phyloP scores from a whole-genome alignment of 2,329 filamentous ascomycete genomes.

The Thyridium curvatum region DNA sequence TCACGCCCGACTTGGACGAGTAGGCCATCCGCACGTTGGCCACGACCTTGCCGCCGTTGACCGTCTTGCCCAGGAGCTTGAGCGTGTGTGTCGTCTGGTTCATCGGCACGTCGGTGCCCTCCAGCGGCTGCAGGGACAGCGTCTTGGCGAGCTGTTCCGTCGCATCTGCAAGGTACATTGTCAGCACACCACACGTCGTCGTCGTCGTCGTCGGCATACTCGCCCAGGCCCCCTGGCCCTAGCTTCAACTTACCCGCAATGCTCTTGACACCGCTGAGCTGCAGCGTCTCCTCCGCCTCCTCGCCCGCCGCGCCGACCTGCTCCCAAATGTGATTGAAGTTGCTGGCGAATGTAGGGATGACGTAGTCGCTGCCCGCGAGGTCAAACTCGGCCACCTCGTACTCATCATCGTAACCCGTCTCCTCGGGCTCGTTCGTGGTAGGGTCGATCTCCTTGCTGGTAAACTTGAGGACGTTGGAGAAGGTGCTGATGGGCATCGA shows the following conservation, averaged over 20 bases:
- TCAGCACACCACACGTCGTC: slow-evolving; percentile 7
- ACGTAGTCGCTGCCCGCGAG: slow-evolving; percentile 90
- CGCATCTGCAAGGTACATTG: slow-evolving; percentile 56
- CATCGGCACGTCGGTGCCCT: slow-evolving; percentile 86
- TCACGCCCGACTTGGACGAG: slow-evolving; percentile 86
- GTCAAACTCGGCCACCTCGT: slow-evolving; percentile 91
- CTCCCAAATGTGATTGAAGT: slow-evolving; percentile 94
- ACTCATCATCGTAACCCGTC: slow-evolving; percentile 91
- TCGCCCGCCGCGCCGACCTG: slow-evolving; percentile 84
- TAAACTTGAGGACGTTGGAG: slow-evolving; percentile 92
- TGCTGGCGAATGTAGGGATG: slow-evolving; percentile 85
- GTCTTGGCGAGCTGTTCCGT: slow-evolving; percentile 84
- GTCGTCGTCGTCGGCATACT: neutral
- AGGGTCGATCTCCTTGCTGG: slow-evolving; percentile 95
- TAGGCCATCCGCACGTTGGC: slow-evolving; percentile 88
- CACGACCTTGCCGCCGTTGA: slow-evolving; percentile 83
- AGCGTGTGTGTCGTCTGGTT: slow-evolving; percentile 88
- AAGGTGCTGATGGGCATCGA: slow-evolving; percentile 78
- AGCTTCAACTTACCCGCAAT: slow-evolving; percentile 82
- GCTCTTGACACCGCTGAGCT: slow-evolving; percentile 81
- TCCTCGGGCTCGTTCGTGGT: slow-evolving; percentile 91
- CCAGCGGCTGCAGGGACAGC: slow-evolving; percentile 85
- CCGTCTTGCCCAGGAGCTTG: slow-evolving; percentile 93
- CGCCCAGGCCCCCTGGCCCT: too few relatives aligned
- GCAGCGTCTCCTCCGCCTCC: slow-evolving; percentile 85